Base-by-base conservation (phyloP, 73 alveolate species). In the Effrenium voratum region DNA sequence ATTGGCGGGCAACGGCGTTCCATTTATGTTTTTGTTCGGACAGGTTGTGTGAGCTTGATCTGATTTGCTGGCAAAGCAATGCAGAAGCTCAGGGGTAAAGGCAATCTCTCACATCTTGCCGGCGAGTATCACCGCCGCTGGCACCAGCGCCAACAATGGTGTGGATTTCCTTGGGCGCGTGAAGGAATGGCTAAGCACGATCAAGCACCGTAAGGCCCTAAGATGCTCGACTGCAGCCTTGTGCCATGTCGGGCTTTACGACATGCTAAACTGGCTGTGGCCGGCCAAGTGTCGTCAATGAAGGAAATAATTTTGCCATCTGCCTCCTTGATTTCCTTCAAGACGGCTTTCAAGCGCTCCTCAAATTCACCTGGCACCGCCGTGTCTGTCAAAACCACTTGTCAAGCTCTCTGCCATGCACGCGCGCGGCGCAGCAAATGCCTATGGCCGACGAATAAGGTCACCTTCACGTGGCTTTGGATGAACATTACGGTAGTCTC, bases 61-160 rank as follows among this genome's bases (percentile, higher is more conserved):
- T 60, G 34, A 60, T 60, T 60, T 24, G 50, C 10, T 19, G 32
- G 26, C 24, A 72, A n/a, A 10, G 82, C 82, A 16, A 72, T 72
- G 82, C 49, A 34, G 10, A 22, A 72, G 30, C 49, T 72, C 12
- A 40, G 72, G 72, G 72, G n/a, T 57, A 30, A 22, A 30, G 16
- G n/a, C 72, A 57, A 22, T 57, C 72, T 57, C 72, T 57, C n/a
- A n/a, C n/a, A n/a, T 28, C 73, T 5, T 81, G 34, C 32, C 40
- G 94, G 46, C 86, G n/a, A 70, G 86, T 34, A 1, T 19, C 88
- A 22, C 91, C 98, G 36, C 88, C 91, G 10, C 77, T 55, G 34
- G 93, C 93, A 6, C 93, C 99, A 4, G 99, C 99, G 45, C 99
- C 99, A 59, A 93, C 99, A 28, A 93, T 79, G 38, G 99, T 93